Evolutionary conservation across 495 filamentous ascomycete genomes (phyloP), one percentile per base, ranked within the genome.

Genomic region (Penicillium lividum): DNA sequence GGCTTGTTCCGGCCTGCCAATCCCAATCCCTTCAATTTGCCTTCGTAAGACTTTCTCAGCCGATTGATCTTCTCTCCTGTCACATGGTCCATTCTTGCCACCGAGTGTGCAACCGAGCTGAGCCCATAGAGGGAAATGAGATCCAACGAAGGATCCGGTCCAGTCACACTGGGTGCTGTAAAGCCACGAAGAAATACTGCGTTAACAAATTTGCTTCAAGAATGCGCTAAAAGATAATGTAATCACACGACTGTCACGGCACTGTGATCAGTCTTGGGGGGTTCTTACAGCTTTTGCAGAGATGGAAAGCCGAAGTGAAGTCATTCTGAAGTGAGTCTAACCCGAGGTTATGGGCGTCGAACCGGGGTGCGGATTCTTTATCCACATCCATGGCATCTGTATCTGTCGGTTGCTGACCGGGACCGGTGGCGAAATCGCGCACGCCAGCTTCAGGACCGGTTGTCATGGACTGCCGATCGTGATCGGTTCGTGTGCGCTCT

Each of bases 61-160:
- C 85, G 84, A 64, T 90, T 90, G 64, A 86, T 87, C 71, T 90
- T 91, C 60, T 85, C 84, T 42, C 86, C 86, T 6, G 84, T 87
- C 5, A 75, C 69, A 4, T 85, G 82, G 68, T 91, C 85, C 50
- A 76, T 78, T 53, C 88, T 77, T 50, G 84, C 85, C 54, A 90
- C 87, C 50, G 79, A 84, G 57, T 81, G 79, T 48, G 85, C 86
- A 53, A 90, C 73, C 49, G 76, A 64, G 53, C 82, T 74, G 44
- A 91, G 74, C 34, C 76, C 77, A 70, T 88, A 89, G 51, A 89
- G 71, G 22, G 80, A 77, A 50, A 90, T 77, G 52, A 91, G 79
- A 70, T 90, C 84, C 59, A 84, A 69, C 49, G 80, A 78, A 34
- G 82, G 80, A 66, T 87, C 81, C 51, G 87, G 88, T 63, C 77